phyloP scores from a whole-genome alignment of 495 filamentous ascomycete genomes.

The Neohortaea acidophila region DNA sequence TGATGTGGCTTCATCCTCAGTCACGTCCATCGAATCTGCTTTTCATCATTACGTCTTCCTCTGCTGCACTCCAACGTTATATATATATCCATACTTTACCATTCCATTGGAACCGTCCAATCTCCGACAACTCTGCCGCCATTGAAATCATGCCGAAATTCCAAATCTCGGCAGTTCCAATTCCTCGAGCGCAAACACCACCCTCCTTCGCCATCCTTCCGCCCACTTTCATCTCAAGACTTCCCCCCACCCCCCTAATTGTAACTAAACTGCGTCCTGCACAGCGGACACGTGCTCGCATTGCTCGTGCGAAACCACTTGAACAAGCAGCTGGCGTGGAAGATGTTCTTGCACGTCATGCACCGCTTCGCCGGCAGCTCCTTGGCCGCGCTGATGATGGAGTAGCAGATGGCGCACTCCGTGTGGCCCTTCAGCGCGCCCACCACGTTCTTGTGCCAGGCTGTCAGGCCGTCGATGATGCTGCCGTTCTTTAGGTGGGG shows the following conservation, averaged over 20 bases:
- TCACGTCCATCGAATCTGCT: too few species aligned
- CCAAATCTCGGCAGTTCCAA: too few species aligned
- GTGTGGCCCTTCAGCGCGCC: constrained; percentile 82
- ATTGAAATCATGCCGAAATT: too few species aligned
- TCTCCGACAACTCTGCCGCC: too few species aligned
- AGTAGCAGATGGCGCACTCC: constrained; percentile 95
- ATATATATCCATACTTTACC: too few species aligned
- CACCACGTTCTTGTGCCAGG: constrained; percentile 69
- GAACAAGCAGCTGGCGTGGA: constrained; percentile 78
- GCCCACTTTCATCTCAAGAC: too few species aligned
- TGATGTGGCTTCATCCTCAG: too few species aligned
- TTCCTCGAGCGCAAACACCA: too few species aligned
- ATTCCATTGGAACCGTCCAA: too few species aligned
- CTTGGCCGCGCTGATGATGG: constrained; percentile 73
- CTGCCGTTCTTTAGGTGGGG: constrained; percentile 69
- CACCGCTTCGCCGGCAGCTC: constrained; percentile 82
- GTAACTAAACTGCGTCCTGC: constrained; percentile 65
- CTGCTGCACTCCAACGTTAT: too few species aligned
- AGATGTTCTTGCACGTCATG: constrained; percentile 83
- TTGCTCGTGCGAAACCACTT: constrained; percentile 94
- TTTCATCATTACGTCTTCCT: too few species aligned
- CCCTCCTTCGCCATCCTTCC: too few species aligned
- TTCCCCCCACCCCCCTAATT: constrained; percentile 1
- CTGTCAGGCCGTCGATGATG: constrained; percentile 67
- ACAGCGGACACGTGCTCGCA: constrained; percentile 76